Percentiles rank a stretch among this genome's conserved stretches.
These are phyloP conservation scores for Castanea mollissima DNA, from an alignment of 306 rosid species.

Conservation along the genomic window DNA sequence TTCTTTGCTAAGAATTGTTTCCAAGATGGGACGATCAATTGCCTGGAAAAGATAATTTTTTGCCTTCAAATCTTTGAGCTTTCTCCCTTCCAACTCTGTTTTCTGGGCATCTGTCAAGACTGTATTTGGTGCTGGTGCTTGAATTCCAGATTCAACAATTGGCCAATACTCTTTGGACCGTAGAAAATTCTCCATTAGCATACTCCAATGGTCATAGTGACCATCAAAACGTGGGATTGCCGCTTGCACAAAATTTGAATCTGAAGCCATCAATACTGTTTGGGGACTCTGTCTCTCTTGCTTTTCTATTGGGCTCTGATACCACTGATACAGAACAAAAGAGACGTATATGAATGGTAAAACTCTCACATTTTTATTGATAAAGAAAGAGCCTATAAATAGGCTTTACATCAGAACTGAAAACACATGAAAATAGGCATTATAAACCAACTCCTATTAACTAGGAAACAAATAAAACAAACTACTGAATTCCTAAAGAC, in stretches of 20 bases:
- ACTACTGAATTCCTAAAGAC: too few species aligned
- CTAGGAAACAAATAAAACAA: too few species aligned
- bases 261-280: neutral
- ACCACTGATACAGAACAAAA: neutral
- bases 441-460: too few species aligned
- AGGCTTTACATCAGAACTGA: too few species aligned
- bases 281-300: neutral
- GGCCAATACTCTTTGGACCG: neutral
- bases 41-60: neutral
- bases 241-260: neutral
- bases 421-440: too few species aligned
- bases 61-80: neutral
- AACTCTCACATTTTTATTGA: neutral
- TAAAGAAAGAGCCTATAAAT: neutral
- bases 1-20: too few species aligned
- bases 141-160: neutral
- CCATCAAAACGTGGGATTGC: neutral
- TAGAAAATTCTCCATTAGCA: neutral
- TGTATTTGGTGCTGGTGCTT: neutral
- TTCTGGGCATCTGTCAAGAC: neutral
- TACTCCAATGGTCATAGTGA: neutral
- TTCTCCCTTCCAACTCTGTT: neutral
- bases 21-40: neutral
- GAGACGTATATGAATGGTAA: neutral
- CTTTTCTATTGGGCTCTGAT: neutral